Percentiles rank a stretch among this genome's conserved stretches.
phyloP scores from a whole-genome alignment of 2,329 filamentous ascomycete species.

The Didymella exigua region DNA sequence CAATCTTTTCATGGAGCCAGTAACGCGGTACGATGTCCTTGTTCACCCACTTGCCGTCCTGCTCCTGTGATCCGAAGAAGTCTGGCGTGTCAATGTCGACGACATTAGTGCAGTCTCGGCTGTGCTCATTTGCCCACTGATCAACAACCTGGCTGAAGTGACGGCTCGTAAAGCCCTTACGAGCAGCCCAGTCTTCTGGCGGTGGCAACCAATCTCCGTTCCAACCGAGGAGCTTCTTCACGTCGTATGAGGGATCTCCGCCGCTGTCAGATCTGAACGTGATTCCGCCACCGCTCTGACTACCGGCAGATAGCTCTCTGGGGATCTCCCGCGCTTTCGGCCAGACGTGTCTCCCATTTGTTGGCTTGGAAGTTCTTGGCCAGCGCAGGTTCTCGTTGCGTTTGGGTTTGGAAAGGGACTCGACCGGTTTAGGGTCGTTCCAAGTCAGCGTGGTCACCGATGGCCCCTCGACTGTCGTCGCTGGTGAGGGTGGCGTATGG shows the following conservation, averaged over 20 bases:
- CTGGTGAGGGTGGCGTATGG: slow-evolving; percentile 3
- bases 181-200: slow-evolving; percentile 54
- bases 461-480: slow-evolving; percentile 2
- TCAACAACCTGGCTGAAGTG: slow-evolving; percentile 44
- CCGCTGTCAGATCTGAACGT: slow-evolving; percentile 34
- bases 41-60: slow-evolving; percentile 1
- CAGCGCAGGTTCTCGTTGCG: slow-evolving; percentile 22
- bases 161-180: slow-evolving; percentile 37
- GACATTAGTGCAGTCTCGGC: slow-evolving; percentile 11
- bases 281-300: slow-evolving; percentile 33
- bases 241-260: slow-evolving; percentile 42
- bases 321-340: slow-evolving; percentile 38
- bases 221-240: slow-evolving; percentile 51
- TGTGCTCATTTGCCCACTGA: slow-evolving; percentile 36
- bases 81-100: slow-evolving; percentile 14
- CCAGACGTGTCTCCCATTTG: slow-evolving; percentile 28
- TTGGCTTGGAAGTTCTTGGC: slow-evolving; percentile 10
- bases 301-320: slow-evolving; percentile 19
- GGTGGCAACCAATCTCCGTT: slow-evolving; percentile 54
- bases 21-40: slow-evolving; percentile 38
- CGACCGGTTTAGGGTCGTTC: slow-evolving; percentile 13
- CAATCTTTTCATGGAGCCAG: slow-evolving; percentile 38
- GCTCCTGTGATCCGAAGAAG: not conserved
- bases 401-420: slow-evolving; percentile 1
- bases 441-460: slow-evolving; percentile 13